Percentiles rank a stretch among this genome's conserved stretches.
Evolutionary conservation across 202 grass and related monocot species (phyloP).

Genomic region (Saccharum hybrid): DNA sequence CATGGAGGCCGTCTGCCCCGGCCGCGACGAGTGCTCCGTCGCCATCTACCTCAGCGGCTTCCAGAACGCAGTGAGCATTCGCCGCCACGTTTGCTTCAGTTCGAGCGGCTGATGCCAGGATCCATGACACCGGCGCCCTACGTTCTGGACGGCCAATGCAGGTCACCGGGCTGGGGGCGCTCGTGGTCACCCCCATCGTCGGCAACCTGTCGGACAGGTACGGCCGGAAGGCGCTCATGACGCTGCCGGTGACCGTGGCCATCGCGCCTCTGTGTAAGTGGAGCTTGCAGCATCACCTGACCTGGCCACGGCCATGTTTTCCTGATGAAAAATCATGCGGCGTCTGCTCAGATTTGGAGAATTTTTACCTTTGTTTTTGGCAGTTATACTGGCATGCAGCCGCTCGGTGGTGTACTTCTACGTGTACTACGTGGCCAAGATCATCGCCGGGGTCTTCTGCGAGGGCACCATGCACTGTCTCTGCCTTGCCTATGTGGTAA

Average conservation of each 20-base stretch:
- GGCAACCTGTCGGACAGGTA: slow-evolving; percentile 92
- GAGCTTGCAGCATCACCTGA: background rate
- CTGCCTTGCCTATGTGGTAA: slow-evolving; percentile 86
- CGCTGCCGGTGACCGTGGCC: slow-evolving; percentile 60
- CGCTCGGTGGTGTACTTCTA: slow-evolving; percentile 67
- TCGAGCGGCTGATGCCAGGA: background rate
- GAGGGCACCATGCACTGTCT: slow-evolving; percentile 84
- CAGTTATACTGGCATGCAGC: slow-evolving; percentile 75
- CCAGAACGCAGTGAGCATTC: slow-evolving; percentile 54
- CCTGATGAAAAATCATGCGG: background rate
- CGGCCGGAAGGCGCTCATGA: slow-evolving; percentile 77
- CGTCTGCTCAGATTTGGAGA: background rate
- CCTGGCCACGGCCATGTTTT: background rate
- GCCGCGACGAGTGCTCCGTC: slow-evolving; percentile 72
- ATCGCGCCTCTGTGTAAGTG: slow-evolving; percentile 66
- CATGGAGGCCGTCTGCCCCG: slow-evolving; percentile 72
- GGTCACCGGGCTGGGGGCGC: slow-evolving; percentile 79
- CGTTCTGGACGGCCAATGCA: slow-evolving; percentile 28
- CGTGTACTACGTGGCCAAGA: slow-evolving; percentile 63
- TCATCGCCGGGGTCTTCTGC: slow-evolving; percentile 77
- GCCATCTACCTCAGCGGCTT: slow-evolving; percentile 92
- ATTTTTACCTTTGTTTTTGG: background rate
- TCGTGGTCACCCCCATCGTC: slow-evolving; percentile 84
- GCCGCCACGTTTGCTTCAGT: background rate
- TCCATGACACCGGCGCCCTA: background rate